Evolutionary conservation across 177 flowering plant species (phyloP).

Genomic region (Vitis hybrid): DNA sequence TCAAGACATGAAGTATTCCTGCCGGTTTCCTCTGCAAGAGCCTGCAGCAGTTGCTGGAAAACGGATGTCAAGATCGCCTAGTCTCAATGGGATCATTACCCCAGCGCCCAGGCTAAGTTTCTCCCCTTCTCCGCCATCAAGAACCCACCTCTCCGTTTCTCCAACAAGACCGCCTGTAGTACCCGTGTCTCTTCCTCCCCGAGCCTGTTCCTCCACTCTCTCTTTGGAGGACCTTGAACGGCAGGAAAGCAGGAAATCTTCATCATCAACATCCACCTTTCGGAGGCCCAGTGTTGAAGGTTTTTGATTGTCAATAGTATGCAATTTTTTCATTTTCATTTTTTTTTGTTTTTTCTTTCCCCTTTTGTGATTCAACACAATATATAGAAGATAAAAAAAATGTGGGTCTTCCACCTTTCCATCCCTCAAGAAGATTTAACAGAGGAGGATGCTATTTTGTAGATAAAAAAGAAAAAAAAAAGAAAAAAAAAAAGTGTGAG

Average conservation of each 20-base stretch:
- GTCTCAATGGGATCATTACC: constrained; percentile 60
- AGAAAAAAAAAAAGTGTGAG: constrained; percentile 13
- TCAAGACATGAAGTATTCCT: constrained; percentile 75
- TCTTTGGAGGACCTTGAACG: constrained; percentile 47
- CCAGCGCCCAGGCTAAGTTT: constrained; percentile 48
- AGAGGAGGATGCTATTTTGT: constrained; percentile 35
- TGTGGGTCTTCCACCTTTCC: constrained; percentile 34
- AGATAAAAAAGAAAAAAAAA: constrained; percentile 16
- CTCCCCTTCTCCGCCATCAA: constrained; percentile 66
- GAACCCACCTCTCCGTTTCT: constrained; percentile 38
- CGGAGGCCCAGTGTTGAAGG: constrained; percentile 75
- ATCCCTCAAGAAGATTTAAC: constrained; percentile 24
- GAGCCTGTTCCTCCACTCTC: constrained; percentile 53
- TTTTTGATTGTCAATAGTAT: constrained; percentile 58
- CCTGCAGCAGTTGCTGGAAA: constrained; percentile 56
- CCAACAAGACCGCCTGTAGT: constrained; percentile 34
- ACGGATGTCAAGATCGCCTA: constrained; percentile 70
- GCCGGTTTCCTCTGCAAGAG: constrained; percentile 84
- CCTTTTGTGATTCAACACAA: constrained; percentile 28
- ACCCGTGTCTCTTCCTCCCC: constrained; percentile 47
- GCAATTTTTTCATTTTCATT: constrained; percentile 22
- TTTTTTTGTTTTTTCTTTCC: neutral
- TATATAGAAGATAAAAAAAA: constrained; percentile 31
- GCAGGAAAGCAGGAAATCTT: constrained; percentile 53
- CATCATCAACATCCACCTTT: constrained; percentile 37